Evolutionary conservation across 2,329 filamentous ascomycete species (phyloP).

Genomic region (Penicillium sp.): DNA sequence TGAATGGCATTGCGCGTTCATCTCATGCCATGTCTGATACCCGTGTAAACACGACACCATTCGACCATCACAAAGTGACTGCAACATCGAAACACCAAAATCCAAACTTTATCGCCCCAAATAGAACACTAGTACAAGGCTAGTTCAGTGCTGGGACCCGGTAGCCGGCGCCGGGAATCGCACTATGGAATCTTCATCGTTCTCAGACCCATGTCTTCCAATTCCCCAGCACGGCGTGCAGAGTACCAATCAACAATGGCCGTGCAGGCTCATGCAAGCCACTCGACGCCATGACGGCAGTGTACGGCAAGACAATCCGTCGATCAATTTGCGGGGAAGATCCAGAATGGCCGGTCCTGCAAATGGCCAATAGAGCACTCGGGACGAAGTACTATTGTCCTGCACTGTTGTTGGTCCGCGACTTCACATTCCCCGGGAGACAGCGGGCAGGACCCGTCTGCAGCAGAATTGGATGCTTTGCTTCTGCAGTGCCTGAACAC

Average conservation of each 20-base stretch:
- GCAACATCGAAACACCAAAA: background rate
- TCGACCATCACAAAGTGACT: constrained; percentile 5
- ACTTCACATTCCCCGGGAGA: constrained; percentile 11
- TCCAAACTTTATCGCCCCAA: constrained; percentile 8
- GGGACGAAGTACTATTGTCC: constrained; percentile 1
- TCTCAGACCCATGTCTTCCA: constrained; percentile 11
- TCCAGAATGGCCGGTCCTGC: constrained; percentile 9
- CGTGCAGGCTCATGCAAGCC: constrained; percentile 10
- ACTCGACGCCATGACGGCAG: constrained; percentile 3
- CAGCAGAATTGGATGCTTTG: constrained; percentile 2
- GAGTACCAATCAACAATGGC: background rate
- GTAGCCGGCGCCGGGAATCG: constrained; percentile 8
- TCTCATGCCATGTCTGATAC: constrained; percentile 8
- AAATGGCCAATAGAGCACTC: constrained; percentile 7
- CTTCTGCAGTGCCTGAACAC: constrained; percentile 2
- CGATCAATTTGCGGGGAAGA: constrained; percentile 15
- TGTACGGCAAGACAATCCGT: constrained; percentile 1
- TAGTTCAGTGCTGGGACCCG: constrained; percentile 3
- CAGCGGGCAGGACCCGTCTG: constrained; percentile 7
- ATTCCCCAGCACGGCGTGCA: background rate
- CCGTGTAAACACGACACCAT: too few species aligned
- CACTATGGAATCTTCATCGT: constrained; percentile 13
- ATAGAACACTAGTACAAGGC: constrained; percentile 11
- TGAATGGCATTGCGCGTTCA: too few species aligned
- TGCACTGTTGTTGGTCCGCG: background rate